Evolutionary conservation across 2,329 filamentous ascomycete genomes (phyloP).

Genomic region (Mycosphaerella sp.): DNA sequence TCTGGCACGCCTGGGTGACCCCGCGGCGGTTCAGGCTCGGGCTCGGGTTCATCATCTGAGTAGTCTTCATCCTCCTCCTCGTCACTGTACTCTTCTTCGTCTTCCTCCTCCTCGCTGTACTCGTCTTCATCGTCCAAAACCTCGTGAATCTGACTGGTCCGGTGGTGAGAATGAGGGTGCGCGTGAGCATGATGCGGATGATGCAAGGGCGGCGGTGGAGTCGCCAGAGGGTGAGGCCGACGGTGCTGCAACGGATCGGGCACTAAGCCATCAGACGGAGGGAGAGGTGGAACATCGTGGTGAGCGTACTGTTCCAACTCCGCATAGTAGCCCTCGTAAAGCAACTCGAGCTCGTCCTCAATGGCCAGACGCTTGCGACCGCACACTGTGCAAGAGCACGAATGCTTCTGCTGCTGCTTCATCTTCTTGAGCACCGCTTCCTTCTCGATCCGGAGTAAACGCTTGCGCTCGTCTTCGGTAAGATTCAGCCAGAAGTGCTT

Average conservation of each 20-base stretch:
- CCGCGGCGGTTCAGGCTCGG: conserved; percentile 50
- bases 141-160: conserved; percentile 67
- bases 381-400: conserved; percentile 95
- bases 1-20: conserved; percentile 60
- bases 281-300: conserved; percentile 56
- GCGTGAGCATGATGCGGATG: conserved; percentile 9
- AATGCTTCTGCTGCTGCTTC: conserved; percentile 99
- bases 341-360: conserved; percentile 92
- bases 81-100: conserved; percentile 55
- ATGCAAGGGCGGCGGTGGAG: conserved; percentile 27
- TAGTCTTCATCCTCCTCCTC: conserved; percentile 62
- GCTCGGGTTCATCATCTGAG: conserved; percentile 57
- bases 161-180: conserved; percentile 51
- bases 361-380: conserved; percentile 94
- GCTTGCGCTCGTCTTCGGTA: conserved; percentile 89
- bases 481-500: conserved; percentile 97
- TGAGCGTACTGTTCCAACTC: conserved; percentile 97
- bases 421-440: conserved; percentile 97
- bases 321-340: conserved; percentile 98
- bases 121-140: conserved; percentile 55
- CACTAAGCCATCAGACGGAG: conserved; percentile 59
- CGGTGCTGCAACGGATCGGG: conserved; percentile 51
- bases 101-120: conserved; percentile 52
- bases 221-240: conserved; percentile 29
- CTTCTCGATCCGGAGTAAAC: conserved; percentile 95